phyloP scores from a whole-genome alignment of 352 stramenopile species.

The Albugo candida region DNA sequence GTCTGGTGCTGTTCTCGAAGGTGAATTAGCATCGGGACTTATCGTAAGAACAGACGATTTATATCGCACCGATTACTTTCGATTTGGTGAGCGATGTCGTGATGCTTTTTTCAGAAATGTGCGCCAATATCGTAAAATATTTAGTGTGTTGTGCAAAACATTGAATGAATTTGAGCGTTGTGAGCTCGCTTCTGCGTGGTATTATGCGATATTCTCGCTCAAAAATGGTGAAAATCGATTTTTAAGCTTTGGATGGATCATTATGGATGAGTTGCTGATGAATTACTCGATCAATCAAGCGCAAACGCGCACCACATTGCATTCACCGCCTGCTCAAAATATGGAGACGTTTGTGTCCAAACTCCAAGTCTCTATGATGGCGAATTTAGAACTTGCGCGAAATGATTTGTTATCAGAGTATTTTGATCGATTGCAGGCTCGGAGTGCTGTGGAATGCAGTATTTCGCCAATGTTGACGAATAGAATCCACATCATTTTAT shows the following conservation, averaged over 20 bases:
- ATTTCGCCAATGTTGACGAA: slow-evolving; percentile 8
- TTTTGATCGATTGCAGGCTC: slow-evolving; percentile 41
- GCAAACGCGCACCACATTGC: too few relatives aligned
- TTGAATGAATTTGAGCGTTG: slow-evolving; percentile 9
- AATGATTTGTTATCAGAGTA: slow-evolving; percentile 30
- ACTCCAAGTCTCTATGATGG: slow-evolving; percentile 38
- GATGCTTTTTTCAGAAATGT: slow-evolving; percentile 38
- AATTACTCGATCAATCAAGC: neutral
- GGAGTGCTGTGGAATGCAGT: slow-evolving; percentile 19
- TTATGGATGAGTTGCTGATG: slow-evolving; percentile 16
- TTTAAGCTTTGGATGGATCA: slow-evolving; percentile 58
- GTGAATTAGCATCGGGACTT: slow-evolving; percentile 55
- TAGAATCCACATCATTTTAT: slow-evolving; percentile 21
- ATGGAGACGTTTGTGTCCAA: slow-evolving; percentile 6
- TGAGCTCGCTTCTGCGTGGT: slow-evolving; percentile 46
- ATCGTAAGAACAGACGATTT: slow-evolving; percentile 33
- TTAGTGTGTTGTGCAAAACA: slow-evolving; percentile 12
- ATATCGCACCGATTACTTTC: slow-evolving; percentile 59
- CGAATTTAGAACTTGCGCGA: slow-evolving; percentile 21
- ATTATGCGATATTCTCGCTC: slow-evolving; percentile 39
- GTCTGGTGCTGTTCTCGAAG: slow-evolving; percentile 36
- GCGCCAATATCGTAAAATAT: slow-evolving; percentile 22
- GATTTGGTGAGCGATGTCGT: slow-evolving; percentile 47
- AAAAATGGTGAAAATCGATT: slow-evolving; percentile 11
- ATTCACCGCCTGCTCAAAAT: too few relatives aligned